These are phyloP conservation scores for Pseudozyma tsukubaensis DNA, from an alignment of 1,284 basidiomycete genomes.

Conservation along the genomic window DNA sequence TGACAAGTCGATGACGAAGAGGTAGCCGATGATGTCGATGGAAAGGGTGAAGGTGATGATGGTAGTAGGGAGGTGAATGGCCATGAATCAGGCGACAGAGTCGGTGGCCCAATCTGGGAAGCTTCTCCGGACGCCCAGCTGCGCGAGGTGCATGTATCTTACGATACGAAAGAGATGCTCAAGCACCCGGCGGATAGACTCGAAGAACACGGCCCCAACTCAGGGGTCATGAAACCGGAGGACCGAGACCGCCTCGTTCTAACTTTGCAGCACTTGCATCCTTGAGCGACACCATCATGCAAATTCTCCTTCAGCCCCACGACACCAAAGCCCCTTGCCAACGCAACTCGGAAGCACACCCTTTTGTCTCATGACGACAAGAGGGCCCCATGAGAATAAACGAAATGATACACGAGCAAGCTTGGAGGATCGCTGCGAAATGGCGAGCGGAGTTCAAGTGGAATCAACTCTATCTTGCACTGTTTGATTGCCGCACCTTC, in stretches of 20 bases:
- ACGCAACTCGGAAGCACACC: too few relatives aligned
- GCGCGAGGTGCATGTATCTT: background rate
- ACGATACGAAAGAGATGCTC: conserved; percentile 4
- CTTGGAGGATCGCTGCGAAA: background rate
- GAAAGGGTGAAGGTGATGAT: conserved; percentile 1
- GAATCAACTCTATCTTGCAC: conserved; percentile 11
- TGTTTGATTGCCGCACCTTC: background rate
- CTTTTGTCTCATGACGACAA: background rate
- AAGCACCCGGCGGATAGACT: background rate
- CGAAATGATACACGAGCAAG: background rate
- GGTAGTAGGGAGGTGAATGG: background rate
- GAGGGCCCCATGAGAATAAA: conserved; percentile 20
- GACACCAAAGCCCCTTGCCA: too few relatives aligned
- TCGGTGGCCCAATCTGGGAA: background rate
- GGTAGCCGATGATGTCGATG: background rate
- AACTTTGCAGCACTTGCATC: too few relatives aligned
- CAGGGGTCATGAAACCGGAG: background rate
- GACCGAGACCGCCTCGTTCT: too few relatives aligned
- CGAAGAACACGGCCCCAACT: background rate
- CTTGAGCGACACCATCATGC: too few relatives aligned
- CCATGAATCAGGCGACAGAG: background rate
- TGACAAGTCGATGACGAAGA: background rate
- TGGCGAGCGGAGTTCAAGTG: conserved; percentile 16
- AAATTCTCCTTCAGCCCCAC: too few relatives aligned
- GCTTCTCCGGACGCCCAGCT: conserved; percentile 10